Evolutionary conservation across 2,329 filamentous ascomycete species (phyloP).

Genomic region (Mariannaea sp.): DNA sequence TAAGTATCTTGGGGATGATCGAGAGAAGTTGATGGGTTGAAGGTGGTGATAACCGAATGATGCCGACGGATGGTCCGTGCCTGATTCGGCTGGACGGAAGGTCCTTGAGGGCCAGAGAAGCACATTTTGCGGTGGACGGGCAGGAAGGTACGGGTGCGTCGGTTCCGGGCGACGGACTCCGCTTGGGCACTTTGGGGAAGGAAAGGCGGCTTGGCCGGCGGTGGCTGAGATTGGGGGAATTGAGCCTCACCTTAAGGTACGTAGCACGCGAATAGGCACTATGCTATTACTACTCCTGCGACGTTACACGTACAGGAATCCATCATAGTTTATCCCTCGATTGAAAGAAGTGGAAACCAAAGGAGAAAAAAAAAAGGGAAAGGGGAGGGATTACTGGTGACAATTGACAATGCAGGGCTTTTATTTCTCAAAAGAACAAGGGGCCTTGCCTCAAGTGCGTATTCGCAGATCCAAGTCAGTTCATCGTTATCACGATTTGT

Average conservation of each 20-base stretch:
- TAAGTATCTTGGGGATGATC: slow-evolving; percentile 3
- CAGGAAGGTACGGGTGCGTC: slow-evolving; percentile 18
- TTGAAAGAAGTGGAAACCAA: no score
- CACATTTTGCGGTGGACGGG: slow-evolving; percentile 21
- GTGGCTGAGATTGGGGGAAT: slow-evolving; percentile 14
- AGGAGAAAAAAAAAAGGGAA: not conserved
- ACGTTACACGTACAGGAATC: no score
- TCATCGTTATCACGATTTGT: not conserved
- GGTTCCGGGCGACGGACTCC: slow-evolving; percentile 22
- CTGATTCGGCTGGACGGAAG: slow-evolving; percentile 36
- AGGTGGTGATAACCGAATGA: slow-evolving; percentile 32
- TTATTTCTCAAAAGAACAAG: not conserved
- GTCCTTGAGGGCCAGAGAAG: slow-evolving; percentile 9
- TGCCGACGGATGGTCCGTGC: slow-evolving; percentile 38
- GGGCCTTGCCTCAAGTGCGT: not conserved
- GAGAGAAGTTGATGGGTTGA: not conserved
- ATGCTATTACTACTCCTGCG: no score
- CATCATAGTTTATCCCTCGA: no score
- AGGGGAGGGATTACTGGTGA: not conserved
- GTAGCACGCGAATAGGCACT: no score
- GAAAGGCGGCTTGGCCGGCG: slow-evolving; percentile 21
- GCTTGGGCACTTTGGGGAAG: slow-evolving; percentile 13
- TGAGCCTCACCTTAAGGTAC: no score
- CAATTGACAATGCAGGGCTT: not conserved
- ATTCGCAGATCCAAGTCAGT: not conserved